These are phyloP conservation scores for Aspergillus ochraceus DNA, from an alignment of 2,329 filamentous ascomycete genomes.

Conservation along the genomic window DNA sequence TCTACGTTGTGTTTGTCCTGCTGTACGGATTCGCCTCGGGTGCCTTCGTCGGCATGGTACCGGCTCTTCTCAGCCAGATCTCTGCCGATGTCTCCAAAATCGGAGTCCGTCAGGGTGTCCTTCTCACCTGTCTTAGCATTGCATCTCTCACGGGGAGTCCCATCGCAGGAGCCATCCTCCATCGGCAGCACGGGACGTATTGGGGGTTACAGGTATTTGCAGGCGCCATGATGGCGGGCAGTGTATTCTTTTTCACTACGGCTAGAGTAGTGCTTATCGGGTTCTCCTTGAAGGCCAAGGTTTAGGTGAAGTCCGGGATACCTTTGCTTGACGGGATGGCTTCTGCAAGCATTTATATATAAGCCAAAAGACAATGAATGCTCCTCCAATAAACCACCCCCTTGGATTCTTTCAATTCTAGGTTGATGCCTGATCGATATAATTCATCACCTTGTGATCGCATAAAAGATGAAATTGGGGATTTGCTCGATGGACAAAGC, in stretches of 20 bases:
- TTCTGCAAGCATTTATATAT: no score
- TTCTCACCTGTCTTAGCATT: constrained; percentile 62
- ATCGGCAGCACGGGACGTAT: constrained; percentile 53
- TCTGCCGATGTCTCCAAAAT: constrained; percentile 64
- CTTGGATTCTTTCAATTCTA: no score
- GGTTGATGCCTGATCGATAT: no score
- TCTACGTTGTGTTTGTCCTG: constrained; percentile 62
- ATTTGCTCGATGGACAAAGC: no score
- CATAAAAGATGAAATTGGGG: no score
- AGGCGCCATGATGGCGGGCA: constrained; percentile 49
- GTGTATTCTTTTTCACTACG: constrained; percentile 37
- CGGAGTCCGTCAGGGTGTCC: constrained; percentile 63
- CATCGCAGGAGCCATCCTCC: constrained; percentile 62
- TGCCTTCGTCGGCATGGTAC: constrained; percentile 61
- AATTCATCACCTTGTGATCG: no score
- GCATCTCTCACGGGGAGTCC: constrained; percentile 67
- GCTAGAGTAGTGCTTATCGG: constrained; percentile 3
- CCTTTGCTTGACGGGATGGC: no score
- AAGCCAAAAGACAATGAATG: no score
- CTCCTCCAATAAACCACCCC: no score
- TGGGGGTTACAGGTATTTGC: constrained; percentile 67
- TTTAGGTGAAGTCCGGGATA: neutral
- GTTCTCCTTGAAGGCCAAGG: neutral
- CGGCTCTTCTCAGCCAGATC: constrained; percentile 68
- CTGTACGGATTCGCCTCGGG: constrained; percentile 69